Percentiles rank a stretch among this genome's conserved stretches.
phyloP scores from a whole-genome alignment of 805 yeast genomes.

The Diddensiella santjacobensis region DNA sequence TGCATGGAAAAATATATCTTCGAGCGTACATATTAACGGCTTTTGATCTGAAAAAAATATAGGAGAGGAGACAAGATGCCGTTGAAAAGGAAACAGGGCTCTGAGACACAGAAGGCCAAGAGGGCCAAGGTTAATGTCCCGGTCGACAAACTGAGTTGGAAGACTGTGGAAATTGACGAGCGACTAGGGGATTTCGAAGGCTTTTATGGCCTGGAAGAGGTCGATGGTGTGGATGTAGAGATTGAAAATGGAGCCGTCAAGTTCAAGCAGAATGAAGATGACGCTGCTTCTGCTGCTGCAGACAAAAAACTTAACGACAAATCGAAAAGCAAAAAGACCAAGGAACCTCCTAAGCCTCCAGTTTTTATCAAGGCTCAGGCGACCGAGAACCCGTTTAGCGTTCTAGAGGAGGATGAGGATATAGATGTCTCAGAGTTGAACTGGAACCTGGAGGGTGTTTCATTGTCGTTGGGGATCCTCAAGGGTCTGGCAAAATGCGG shows the following conservation, averaged over 20 bases:
- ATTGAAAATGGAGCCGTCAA: constrained; percentile 62
- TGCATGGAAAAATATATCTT: too few species aligned
- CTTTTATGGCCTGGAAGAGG: constrained; percentile 86
- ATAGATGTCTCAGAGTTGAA: constrained; percentile 28
- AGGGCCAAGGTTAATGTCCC: constrained; percentile 6
- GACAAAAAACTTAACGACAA: constrained; percentile 4
- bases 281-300: constrained; percentile 10
- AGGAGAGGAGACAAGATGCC: too few species aligned
- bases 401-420: constrained; percentile 19
- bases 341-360: constrained; percentile 12
- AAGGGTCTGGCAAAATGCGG: constrained; percentile 57
- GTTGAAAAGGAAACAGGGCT: too few species aligned
- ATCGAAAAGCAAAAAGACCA: constrained; percentile 7
- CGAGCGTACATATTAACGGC: too few species aligned
- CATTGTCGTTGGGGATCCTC: constrained; percentile 52
- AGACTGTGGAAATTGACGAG: constrained; percentile 75
- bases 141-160: constrained; percentile 52
- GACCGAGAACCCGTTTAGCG: constrained; percentile 21
- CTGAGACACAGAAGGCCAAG: too few species aligned
- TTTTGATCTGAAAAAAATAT: too few species aligned
- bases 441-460: constrained; percentile 38
- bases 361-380: constrained; percentile 14
- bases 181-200: constrained; percentile 85
- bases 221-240: constrained; percentile 87
- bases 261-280: constrained; percentile 26